Evolutionary conservation across 83 land plant genomes (phyloP), one percentile per base, ranked within the genome.

Genomic region (Picea engelmannii): DNA sequence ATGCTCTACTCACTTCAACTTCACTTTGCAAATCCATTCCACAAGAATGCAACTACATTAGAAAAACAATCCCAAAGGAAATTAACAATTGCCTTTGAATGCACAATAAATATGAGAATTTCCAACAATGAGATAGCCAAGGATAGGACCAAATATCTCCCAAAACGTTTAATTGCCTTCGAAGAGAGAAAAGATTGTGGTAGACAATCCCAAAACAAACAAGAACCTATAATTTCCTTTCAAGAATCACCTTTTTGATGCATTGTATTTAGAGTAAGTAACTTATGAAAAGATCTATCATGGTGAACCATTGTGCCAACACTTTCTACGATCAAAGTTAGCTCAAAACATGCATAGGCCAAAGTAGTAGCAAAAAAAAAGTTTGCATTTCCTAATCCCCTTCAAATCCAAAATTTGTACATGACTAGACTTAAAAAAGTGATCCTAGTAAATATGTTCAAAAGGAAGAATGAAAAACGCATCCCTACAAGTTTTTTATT

Each of bases 301-400:
- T 88, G 87, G 21, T 89, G 85, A 31, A 94, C 87, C 84, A 96
- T 90, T 27, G 95, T 82, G 66, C 90, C 83, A 23, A 91, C 91
- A 82, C 97, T 91, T 79, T 96, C 31, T 27, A 27, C 1, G 1
- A 1, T 27, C 31, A 27, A 27, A 27, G 95, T 59, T 70, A 96
- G 94, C 93, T 96, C 94, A 23, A 96, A 83, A 74, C 87, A 90
- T 63, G 99, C 93, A 83, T 94, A 94, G 75, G 87, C 93, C 62
- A 96, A 86, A 1, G 31, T 27, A 27, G 92, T 96, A 35, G 97
- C 95, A 87, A 92, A 94, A 81, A 94, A 96, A 82, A 96, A 96
- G 74, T 96, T 96, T 61, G 95, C 99, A 93, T 96, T 96, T 31
- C 99, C 94, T 68, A 97, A 94, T 0, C 97, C 99, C 99, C 98